Conservation (phyloP, 2,329 filamentous ascomycete genomes). For the Exserohilum rostratum region DNA sequence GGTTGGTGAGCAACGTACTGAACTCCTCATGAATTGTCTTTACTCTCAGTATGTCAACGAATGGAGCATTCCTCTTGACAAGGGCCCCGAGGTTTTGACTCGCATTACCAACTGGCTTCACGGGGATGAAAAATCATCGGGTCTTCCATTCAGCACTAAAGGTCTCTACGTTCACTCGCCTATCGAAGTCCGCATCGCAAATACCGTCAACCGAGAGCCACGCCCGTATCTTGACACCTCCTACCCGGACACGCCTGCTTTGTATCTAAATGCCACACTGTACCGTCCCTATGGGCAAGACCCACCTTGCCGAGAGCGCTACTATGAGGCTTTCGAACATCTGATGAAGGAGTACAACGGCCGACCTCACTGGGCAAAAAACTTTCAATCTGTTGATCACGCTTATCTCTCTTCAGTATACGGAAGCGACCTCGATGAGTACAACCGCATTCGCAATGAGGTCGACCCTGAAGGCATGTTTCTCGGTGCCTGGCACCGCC, state of each 20-base stretch:
- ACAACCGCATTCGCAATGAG: slow-evolving; percentile 70
- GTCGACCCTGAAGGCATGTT: slow-evolving; percentile 86
- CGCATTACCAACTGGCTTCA: slow-evolving; percentile 88
- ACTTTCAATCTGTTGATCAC: slow-evolving; percentile 68
- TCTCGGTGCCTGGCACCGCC: slow-evolving; percentile 85
- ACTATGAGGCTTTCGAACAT: slow-evolving; percentile 90
- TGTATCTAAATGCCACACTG: slow-evolving; percentile 89
- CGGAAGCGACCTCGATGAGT: slow-evolving; percentile 68
- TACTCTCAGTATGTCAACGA: slow-evolving; percentile 99
- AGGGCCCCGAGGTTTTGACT: slow-evolving; percentile 83
- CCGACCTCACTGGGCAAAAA: slow-evolving; percentile 91
- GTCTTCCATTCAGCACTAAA: slow-evolving; percentile 80
- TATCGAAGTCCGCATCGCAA: slow-evolving; percentile 85
- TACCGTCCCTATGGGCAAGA: slow-evolving; percentile 82
- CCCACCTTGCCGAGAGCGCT: slow-evolving; percentile 75
- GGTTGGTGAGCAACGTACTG: slow-evolving; percentile 78
- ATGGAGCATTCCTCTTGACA: slow-evolving; percentile 87
- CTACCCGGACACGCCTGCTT: slow-evolving; percentile 68
- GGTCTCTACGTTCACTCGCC: slow-evolving; percentile 87
- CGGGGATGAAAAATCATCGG: slow-evolving; percentile 70
- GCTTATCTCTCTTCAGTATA: slow-evolving; percentile 71
- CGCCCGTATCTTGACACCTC: slow-evolving; percentile 77
- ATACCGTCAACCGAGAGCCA: slow-evolving; percentile 63
- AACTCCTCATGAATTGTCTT: slow-evolving; percentile 93
- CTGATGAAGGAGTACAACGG: slow-evolving; percentile 85